Evolutionary conservation across 768 basidiomycete species (phyloP).

Genomic region (Pleurotus sapidus): DNA sequence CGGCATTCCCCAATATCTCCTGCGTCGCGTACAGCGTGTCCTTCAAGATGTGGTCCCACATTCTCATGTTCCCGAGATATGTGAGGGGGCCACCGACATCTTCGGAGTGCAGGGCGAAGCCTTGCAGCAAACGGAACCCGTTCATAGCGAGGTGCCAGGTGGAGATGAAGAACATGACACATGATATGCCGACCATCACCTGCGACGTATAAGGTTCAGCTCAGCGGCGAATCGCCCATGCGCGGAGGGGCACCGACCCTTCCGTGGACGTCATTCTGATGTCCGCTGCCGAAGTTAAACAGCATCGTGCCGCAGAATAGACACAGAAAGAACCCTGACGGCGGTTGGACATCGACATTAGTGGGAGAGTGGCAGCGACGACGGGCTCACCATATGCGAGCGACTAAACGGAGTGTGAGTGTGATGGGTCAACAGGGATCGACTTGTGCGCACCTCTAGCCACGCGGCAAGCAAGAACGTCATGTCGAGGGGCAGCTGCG

Average conservation of each 20-base stretch:
- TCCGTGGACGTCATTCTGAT: slow-evolving; percentile 6
- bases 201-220: neutral
- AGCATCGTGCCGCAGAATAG: slow-evolving; percentile 13
- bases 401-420: neutral
- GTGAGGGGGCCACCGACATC: slow-evolving; percentile 12
- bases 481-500: slow-evolving; percentile 14
- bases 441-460: slow-evolving; percentile 12
- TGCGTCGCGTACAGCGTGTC: slow-evolving; percentile 15
- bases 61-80: slow-evolving; percentile 11
- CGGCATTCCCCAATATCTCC: slow-evolving; percentile 16
- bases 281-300: slow-evolving; percentile 1
- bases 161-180: slow-evolving; percentile 17
- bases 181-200: slow-evolving; percentile 15
- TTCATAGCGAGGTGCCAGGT: slow-evolving; percentile 16
- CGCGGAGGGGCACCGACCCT: neutral
- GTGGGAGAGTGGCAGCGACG: neutral
- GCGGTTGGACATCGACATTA: too few relatives aligned
- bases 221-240: neutral
- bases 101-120: slow-evolving; percentile 7
- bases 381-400: neutral
- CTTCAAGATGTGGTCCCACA: slow-evolving; percentile 18
- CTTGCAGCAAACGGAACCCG: slow-evolving; percentile 11
- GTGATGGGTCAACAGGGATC: neutral
- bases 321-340: slow-evolving; percentile 11
- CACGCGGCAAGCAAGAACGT: slow-evolving; percentile 16